Percentiles rank a stretch among this genome's conserved stretches.
phyloP scores from a whole-genome alignment of 176 grass and related monocot species.

The Aechmea fasciata region DNA sequence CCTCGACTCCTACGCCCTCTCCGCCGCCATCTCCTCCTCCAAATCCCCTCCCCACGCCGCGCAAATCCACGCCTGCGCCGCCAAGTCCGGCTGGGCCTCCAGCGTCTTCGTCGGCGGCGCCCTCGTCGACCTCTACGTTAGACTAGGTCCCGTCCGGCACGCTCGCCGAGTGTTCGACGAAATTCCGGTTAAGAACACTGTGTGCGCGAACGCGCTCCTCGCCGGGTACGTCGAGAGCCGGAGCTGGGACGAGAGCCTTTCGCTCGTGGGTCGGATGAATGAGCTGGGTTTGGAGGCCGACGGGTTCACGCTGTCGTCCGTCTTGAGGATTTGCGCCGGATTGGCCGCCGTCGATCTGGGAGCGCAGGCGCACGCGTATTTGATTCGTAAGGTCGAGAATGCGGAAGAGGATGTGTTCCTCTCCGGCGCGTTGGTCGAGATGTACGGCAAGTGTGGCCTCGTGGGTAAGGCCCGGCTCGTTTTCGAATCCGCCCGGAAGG shows the following conservation, averaged over 20 bases:
- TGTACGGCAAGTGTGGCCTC: conserved; percentile 56
- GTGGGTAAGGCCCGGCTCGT: conserved; percentile 23
- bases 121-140: conserved; percentile 38
- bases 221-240: conserved; percentile 24
- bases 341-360: conserved; percentile 18
- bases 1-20: conserved; percentile 54
- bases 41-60: not conserved
- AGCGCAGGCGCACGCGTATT: conserved; percentile 29
- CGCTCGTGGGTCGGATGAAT: conserved; percentile 25
- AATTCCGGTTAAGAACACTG: conserved; percentile 29
- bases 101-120: conserved; percentile 61
- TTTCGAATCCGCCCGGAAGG: conserved; percentile 20
- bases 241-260: conserved; percentile 19
- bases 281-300: conserved; percentile 20
- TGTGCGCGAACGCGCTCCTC: conserved; percentile 51
- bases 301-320: conserved; percentile 35
- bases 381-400: conserved; percentile 16
- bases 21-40: conserved; percentile 30
- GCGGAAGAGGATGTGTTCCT: conserved; percentile 31
- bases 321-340: conserved; percentile 37
- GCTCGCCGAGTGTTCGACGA: conserved; percentile 57
- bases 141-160: conserved; percentile 12
- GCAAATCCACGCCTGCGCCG: conserved; percentile 24
- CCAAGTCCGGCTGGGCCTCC: conserved; percentile 38
- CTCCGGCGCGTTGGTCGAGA: conserved; percentile 33